phyloP scores from a whole-genome alignment of 2,329 filamentous ascomycete species.

The Rhynchosporium graminicola region DNA sequence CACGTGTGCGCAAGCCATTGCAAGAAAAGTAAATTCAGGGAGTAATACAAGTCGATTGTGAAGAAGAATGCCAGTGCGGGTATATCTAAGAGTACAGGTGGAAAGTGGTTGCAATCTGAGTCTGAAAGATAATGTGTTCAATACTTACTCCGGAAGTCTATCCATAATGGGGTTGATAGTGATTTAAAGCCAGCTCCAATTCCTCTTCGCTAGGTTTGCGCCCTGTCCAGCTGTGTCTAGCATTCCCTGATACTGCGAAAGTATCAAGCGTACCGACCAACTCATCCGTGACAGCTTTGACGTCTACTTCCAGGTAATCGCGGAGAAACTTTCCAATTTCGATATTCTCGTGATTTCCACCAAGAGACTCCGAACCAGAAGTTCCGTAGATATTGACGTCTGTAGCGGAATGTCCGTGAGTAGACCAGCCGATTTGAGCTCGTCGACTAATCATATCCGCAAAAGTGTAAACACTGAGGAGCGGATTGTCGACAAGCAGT shows the following conservation, averaged over 20 bases:
- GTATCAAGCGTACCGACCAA: slow-evolving; percentile 45
- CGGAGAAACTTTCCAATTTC: slow-evolving; percentile 83
- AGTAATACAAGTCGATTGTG: background rate
- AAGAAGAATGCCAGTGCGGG: background rate
- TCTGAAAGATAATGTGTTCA: background rate
- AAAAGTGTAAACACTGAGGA: slow-evolving; percentile 59
- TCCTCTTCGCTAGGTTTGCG: slow-evolving; percentile 33
- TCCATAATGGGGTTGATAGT: slow-evolving; percentile 18
- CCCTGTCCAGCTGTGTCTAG: slow-evolving; percentile 32
- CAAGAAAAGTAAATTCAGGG: background rate
- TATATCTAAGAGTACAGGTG: slow-evolving; percentile 9
- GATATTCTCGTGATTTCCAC: slow-evolving; percentile 95
- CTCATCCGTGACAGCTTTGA: slow-evolving; percentile 75
- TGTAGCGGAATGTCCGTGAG: slow-evolving; percentile 88
- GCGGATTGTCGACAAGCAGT: slow-evolving; percentile 59
- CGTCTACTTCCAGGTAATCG: slow-evolving; percentile 77
- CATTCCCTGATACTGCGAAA: slow-evolving; percentile 22
- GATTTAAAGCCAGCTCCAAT: slow-evolving; percentile 18
- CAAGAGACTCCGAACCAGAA: slow-evolving; percentile 59
- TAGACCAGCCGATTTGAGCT: slow-evolving; percentile 90
- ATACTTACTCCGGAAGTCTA: background rate
- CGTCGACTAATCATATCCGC: slow-evolving; percentile 85
- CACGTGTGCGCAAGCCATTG: background rate
- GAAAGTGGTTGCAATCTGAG: background rate
- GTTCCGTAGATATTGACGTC: slow-evolving; percentile 97